Evolutionary conservation across 257 asterid genomes (phyloP).

Genomic region (Solanum sejunctum): DNA sequence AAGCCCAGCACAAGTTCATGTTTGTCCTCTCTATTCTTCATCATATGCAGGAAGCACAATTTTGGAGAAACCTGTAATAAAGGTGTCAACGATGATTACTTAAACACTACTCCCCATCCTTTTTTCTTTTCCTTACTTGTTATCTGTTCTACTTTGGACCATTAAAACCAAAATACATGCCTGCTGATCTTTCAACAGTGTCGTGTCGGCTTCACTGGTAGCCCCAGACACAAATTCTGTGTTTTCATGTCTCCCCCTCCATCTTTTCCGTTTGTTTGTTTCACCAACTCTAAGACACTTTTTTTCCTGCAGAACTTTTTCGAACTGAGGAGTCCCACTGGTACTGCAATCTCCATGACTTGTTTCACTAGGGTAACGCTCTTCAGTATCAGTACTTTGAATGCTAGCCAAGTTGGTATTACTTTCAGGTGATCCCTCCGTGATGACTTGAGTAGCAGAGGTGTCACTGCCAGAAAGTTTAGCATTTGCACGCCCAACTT

Average conservation of each 20-base stretch:
- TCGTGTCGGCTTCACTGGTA: conserved; percentile 20
- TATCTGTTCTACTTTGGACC: neutral
- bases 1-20: conserved; percentile 48
- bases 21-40: conserved; percentile 34
- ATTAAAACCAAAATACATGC: neutral
- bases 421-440: conserved; percentile 32
- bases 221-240: conserved; percentile 29
- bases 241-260: conserved; percentile 80
- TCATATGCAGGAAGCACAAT: conserved; percentile 19
- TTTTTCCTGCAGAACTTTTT: conserved; percentile 41
- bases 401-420: conserved; percentile 24
- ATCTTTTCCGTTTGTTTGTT: conserved; percentile 83
- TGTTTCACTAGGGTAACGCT: conserved; percentile 52
- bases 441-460: conserved; percentile 26
- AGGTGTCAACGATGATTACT: conserved; percentile 7
- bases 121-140: neutral
- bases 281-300: conserved; percentile 45
- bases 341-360: conserved; percentile 72
- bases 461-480: conserved; percentile 39
- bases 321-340: conserved; percentile 41
- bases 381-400: conserved; percentile 41
- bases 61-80: conserved; percentile 43
- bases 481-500: conserved; percentile 11
- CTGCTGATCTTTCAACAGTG: conserved; percentile 14
- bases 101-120: neutral